A percentile compares a stretch with the other conserved stretches of the same genome.
These are phyloP conservation scores for Tremella mesenterica DNA, from an alignment of 768 basidiomycete genomes.

Conservation along the genomic window DNA sequence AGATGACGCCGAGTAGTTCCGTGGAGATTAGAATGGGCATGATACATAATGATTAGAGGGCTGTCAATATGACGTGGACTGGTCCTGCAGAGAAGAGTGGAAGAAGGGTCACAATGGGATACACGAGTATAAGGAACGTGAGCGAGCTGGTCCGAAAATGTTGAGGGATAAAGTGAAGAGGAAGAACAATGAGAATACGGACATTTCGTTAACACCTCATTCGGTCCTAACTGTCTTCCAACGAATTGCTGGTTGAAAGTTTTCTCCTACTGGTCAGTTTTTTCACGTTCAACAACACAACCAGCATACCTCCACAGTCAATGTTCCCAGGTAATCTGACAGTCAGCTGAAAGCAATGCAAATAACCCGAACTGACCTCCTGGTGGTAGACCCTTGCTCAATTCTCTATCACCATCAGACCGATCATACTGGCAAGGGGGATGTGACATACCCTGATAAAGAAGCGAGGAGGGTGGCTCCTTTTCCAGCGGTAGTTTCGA, in stretches of 20 bases:
- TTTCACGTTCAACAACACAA: not conserved
- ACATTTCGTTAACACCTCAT: constrained; percentile 39
- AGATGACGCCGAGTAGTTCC: not conserved
- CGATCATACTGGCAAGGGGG: not conserved
- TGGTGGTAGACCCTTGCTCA: constrained; percentile 34
- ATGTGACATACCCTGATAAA: constrained; percentile 23
- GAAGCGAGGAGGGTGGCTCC: constrained; percentile 20
- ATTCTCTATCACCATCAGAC: constrained; percentile 22
- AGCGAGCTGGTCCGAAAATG: too few species aligned
- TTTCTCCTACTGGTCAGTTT: constrained; percentile 16
- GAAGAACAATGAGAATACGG: too few species aligned
- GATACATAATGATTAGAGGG: too few species aligned
- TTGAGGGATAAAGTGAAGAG: too few species aligned
- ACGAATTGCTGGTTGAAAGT: constrained; percentile 38
- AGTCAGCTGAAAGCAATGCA: too few species aligned
- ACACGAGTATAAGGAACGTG: too few species aligned
- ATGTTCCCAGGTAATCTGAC: constrained; percentile 34
- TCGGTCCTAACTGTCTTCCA: constrained; percentile 37
- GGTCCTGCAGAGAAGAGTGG: too few species aligned
- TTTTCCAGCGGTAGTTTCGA: constrained; percentile 31
- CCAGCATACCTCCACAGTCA: constrained; percentile 32
- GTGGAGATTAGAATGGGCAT: not conserved
- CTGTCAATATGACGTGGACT: too few species aligned
- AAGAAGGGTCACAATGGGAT: too few species aligned
- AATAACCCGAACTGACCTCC: constrained; percentile 32